Evolutionary conservation across 2,329 filamentous ascomycete species (phyloP).

Genomic region (Alternaria postmessia): DNA sequence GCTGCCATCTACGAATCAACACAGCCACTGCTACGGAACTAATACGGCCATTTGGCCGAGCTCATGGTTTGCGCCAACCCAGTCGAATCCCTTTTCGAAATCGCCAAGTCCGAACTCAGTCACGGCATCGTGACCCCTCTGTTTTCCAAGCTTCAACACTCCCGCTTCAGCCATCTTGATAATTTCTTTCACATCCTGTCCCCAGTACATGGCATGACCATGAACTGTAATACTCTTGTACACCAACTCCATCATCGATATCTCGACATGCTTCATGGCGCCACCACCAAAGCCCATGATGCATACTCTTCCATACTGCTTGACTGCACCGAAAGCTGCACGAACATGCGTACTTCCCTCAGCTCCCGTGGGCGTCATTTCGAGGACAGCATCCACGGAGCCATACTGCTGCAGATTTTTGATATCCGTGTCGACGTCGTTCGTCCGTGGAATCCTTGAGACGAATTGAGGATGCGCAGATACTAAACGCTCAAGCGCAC

Average conservation of each 20-base stretch:
- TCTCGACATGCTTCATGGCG: background rate
- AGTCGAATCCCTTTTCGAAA: slow-evolving; percentile 3
- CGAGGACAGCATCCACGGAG: background rate
- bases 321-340: slow-evolving; percentile 38
- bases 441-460: background rate
- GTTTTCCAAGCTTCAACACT: slow-evolving; percentile 45
- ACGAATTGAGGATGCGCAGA: background rate
- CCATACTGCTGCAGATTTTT: background rate
- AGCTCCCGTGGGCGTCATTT: slow-evolving; percentile 38
- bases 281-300: slow-evolving; percentile 18
- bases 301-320: slow-evolving; percentile 9
- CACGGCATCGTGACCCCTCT: slow-evolving; percentile 5
- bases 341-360: slow-evolving; percentile 52
- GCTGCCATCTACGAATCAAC: background rate
- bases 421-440: background rate
- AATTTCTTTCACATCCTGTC: slow-evolving; percentile 49
- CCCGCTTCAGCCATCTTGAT: slow-evolving; percentile 56
- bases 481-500: background rate
- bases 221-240: slow-evolving; percentile 31
- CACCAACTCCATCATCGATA: slow-evolving; percentile 33
- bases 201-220: slow-evolving; percentile 55
- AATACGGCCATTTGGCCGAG: slow-evolving; percentile 7
- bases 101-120: background rate
- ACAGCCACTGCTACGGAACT: slow-evolving; percentile 4
- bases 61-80: slow-evolving; percentile 7